Conservation (phyloP, 2,329 filamentous ascomycete species). For the Diaporthe ilicicola region DNA sequence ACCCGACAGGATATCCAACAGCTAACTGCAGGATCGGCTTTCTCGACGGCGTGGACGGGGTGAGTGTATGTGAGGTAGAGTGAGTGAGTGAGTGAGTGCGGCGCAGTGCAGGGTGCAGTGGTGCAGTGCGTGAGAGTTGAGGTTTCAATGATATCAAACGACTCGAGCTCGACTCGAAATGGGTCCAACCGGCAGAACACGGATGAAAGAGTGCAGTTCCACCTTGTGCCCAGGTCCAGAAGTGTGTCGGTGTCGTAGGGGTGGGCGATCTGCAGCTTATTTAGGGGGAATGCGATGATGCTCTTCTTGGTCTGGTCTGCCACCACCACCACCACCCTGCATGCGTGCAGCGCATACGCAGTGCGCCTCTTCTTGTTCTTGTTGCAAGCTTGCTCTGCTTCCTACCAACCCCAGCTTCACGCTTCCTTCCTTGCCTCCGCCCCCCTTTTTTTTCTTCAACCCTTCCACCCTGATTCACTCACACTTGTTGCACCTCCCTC, state of each 20-base stretch:
- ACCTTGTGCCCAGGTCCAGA: constrained; percentile 13
- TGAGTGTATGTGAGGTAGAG: background rate
- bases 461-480: constrained; percentile 3
- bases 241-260: background rate
- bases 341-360: constrained; percentile 9
- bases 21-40: background rate
- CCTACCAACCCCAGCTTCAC: background rate
- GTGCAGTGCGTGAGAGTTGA: background rate
- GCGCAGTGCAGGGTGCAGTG: background rate
- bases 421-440: background rate
- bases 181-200: constrained; percentile 14
- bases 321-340: constrained; percentile 9
- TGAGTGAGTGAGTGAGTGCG: background rate
- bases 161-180: background rate
- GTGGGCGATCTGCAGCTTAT: constrained; percentile 29
- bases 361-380: background rate
- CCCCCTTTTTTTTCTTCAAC: background rate
- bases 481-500: background rate
- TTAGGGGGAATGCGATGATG: constrained; percentile 6
- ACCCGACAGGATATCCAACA: background rate
- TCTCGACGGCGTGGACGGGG: background rate
- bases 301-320: background rate
- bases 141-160: constrained; percentile 5
- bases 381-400: background rate
- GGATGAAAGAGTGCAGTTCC: constrained; percentile 19